Base-by-base conservation (phyloP, 352 stramenopile genomes). In the Phytophthora ohioensis region DNA sequence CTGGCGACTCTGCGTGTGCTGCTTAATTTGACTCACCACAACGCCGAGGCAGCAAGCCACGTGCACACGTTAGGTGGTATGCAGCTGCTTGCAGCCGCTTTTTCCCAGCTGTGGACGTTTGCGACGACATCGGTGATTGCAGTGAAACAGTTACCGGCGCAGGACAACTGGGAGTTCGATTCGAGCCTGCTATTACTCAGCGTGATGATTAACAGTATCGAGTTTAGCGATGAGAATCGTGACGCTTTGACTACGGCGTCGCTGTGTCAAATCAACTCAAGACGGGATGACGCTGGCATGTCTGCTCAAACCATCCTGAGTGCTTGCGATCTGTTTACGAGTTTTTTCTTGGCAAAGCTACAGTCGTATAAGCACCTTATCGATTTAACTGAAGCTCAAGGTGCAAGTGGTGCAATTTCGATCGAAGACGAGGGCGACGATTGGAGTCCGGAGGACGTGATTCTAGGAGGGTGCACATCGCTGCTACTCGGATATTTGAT, bases 11-110 rank as follows among this genome's bases (percentile, higher is more conserved):
- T 93, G 45, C 81, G 86, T 11, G 81, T 94, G 17, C 39, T 94
- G 12, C 88, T 94, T 69, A 95, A 95, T 58, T 75, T 95, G 17
- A 93, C 88, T 1, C 88, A 95, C 43, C 84, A 91, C 59, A 93
- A 89, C 17, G 49, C 69, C 31, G 73, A 79, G 6, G 84, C 85
- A 53, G 78, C 81, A 17, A 53, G 9, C 0, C 74, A 90, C 21
- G 64, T 95, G 7, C 45, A 76, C 15, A 42, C 39, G 2, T 49
- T 84, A 4, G 46, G 67, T 11, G 86, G 88, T 0, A 91, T 82
- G 54, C 48, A 69, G 3, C 62, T 81, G 9, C 52, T 93, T 13
- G 78, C 88, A 46, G 36, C 57, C 6, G 66, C 72, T 1, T 93
- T 94, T 58, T 84, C 56, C 5, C 58, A 60, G 13, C 31, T 91